Evolutionary conservation across 2,329 filamentous ascomycete species (phyloP).

Genomic region (Gnomoniopsis sp.): DNA sequence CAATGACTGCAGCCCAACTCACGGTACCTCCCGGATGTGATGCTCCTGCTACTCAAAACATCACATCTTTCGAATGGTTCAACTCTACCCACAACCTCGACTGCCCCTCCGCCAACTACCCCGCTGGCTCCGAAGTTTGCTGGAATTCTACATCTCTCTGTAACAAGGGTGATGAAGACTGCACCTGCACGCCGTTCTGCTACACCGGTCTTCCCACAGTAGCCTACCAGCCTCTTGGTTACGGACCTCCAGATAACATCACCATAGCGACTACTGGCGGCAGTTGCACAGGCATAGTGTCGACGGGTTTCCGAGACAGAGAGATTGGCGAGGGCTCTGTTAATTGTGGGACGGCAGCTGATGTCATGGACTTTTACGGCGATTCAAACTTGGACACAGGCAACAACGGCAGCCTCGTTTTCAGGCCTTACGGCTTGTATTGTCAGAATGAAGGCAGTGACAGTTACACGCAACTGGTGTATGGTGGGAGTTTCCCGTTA

Average conservation of each 20-base stretch:
- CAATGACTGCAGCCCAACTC: too few species aligned
- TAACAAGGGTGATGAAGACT: neutral
- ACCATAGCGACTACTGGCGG: slow-evolving; percentile 1
- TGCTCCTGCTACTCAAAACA: neutral
- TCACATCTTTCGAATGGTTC: slow-evolving; percentile 12
- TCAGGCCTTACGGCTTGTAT: neutral
- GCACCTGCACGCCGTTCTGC: slow-evolving; percentile 5
- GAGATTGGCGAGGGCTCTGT: slow-evolving; percentile 8
- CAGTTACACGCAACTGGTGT: neutral
- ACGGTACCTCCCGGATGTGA: neutral
- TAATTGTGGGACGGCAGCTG: slow-evolving; percentile 6
- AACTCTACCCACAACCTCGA: slow-evolving; percentile 14
- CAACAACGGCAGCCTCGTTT: neutral
- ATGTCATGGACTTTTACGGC: slow-evolving; percentile 4
- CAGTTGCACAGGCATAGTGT: neutral
- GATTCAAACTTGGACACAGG: slow-evolving; percentile 1
- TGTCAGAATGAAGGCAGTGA: neutral
- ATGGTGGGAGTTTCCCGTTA: neutral
- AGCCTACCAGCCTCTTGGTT: slow-evolving; percentile 8
- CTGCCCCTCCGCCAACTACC: slow-evolving; percentile 7
- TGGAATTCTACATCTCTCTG: slow-evolving; percentile 6
- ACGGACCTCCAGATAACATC: slow-evolving; percentile 9
- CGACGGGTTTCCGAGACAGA: neutral
- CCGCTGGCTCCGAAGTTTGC: slow-evolving; percentile 5
- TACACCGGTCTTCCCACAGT: slow-evolving; percentile 4